Evolutionary conservation across 2,329 filamentous ascomycete species (phyloP), one percentile per base, ranked within the genome.

Genomic region (Cordyceps fumosorosea): DNA sequence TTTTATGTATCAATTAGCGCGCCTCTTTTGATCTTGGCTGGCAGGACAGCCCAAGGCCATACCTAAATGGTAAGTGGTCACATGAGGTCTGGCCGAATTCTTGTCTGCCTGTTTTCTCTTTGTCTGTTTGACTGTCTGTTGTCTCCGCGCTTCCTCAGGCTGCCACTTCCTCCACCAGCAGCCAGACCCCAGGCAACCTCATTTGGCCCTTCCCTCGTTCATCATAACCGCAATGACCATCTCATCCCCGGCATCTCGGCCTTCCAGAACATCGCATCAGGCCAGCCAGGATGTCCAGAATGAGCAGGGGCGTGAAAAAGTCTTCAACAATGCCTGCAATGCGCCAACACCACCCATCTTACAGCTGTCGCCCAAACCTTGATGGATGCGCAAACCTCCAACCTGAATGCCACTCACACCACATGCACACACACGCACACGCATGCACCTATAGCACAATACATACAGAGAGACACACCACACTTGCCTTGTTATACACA

Each of bases 191-290:
- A 22, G 29, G 29, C 29, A 14, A 53, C 18, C 14, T 52, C 18
- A 52, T 53, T 37, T 37, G n/a, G 29, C 32, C 22, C 47, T 1
- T 32, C 56, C 44, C 44, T 11, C 44, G 3, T 2, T 5, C 24
- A 60, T n/a, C 44, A 20, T 29, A 12, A 37, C 34, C 58, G 58
- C 58, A 54, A 55, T n/a, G 58, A 54, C 58, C 58, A 60, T 24
- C 45, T 14, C 24, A 26, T 53, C 26, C 50, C 50, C 48, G 48
- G 50, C 40, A 26, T 44, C 18, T 60, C 18, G 57, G 26, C 57
- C 47, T 60, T 60, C 50, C 40, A 55, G 51, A 55, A 60, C 32
- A 54, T 47, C 47, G 7, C 56, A 54, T 48, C 29, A n/a, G 40
- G 20, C 56, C 20, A 44, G 50, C 50, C n/a, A n/a, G n/a, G n/a